phyloP scores from a whole-genome alignment of 1,284 basidiomycete species.

The Cystobasidium sp. region DNA sequence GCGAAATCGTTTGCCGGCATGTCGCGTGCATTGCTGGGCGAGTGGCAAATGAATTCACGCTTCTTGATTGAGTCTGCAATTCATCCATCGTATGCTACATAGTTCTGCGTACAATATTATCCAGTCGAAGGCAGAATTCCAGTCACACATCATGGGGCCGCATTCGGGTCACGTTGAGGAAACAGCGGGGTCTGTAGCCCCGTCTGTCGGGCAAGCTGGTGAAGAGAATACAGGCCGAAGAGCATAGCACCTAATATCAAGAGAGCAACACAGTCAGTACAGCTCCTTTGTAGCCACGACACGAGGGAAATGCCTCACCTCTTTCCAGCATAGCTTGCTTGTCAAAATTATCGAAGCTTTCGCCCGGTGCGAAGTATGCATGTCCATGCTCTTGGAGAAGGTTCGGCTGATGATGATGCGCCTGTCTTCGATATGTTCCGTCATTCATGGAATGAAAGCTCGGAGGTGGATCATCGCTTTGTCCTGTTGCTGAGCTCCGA shows the following conservation, averaged over 20 bases:
- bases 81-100: background rate
- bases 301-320: conserved; percentile 2
- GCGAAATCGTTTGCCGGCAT: too few relatives aligned
- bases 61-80: too few relatives aligned
- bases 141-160: background rate
- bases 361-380: background rate
- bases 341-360: conserved; percentile 27
- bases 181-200: conserved; percentile 22
- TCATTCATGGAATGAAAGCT: conserved; percentile 32
- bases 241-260: conserved; percentile 8
- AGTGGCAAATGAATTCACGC: too few relatives aligned
- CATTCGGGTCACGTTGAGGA: background rate
- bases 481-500: conserved; percentile 2
- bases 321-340: conserved; percentile 33
- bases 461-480: conserved; percentile 32
- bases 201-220: conserved; percentile 25
- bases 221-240: conserved; percentile 31
- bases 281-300: background rate
- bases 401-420: background rate
- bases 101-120: background rate
- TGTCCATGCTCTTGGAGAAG: background rate
- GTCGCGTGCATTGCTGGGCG: too few relatives aligned
- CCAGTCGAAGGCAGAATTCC: background rate
- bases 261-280: background rate
- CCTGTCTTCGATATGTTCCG: background rate